phyloP scores from a whole-genome alignment of 176 grass and related monocot species.

The Zoysia japonica region DNA sequence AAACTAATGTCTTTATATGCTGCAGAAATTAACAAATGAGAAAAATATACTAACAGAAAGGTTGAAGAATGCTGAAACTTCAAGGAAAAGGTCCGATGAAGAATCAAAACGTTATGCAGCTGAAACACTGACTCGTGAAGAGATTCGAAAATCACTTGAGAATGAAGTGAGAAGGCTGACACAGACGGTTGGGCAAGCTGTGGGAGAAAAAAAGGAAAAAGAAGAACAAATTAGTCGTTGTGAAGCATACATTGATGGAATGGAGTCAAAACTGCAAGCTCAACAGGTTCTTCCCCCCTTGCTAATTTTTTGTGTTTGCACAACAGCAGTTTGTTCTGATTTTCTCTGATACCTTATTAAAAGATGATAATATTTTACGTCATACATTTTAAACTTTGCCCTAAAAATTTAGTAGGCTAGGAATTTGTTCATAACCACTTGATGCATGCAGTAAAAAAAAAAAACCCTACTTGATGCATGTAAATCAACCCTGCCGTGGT shows the following conservation, averaged over 20 bases:
- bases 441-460: too few species aligned
- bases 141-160: conserved; percentile 67
- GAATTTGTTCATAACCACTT: neutral
- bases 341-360: conserved; percentile 10
- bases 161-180: conserved; percentile 81
- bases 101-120: conserved; percentile 79
- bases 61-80: conserved; percentile 79
- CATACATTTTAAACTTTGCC: neutral
- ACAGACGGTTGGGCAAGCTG: conserved; percentile 63
- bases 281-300: conserved; percentile 63
- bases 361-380: conserved; percentile 15
- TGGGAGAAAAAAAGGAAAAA: conserved; percentile 85
- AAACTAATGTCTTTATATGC: conserved; percentile 8
- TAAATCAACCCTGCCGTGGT: neutral
- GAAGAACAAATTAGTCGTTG: conserved; percentile 84
- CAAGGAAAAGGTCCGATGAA: conserved; percentile 75
- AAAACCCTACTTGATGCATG: neutral
- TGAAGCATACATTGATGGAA: conserved; percentile 84
- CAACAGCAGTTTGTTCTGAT: neutral
- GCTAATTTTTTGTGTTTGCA: conserved; percentile 15
- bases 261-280: conserved; percentile 89
- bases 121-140: conserved; percentile 66
- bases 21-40: conserved; percentile 86
- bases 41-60: conserved; percentile 80
- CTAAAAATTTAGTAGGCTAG: conserved; percentile 15